phyloP scores from a whole-genome alignment of 139 green algal genomes.

The Deuterostichococcus epilithicus region DNA sequence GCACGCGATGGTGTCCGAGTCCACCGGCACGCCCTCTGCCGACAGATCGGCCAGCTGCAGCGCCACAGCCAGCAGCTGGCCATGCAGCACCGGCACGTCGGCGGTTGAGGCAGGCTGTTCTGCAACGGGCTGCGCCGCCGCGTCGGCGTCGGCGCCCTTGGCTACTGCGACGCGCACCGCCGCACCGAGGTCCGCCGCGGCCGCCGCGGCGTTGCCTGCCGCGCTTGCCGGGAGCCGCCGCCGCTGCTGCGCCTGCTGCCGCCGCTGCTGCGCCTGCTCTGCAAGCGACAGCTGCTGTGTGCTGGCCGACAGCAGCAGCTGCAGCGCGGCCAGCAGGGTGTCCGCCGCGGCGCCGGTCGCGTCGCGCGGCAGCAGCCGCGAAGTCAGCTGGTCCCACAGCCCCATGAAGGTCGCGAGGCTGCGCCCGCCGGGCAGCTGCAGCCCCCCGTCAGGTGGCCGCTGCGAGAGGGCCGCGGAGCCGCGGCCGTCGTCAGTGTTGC shows the following conservation, averaged over 20 bases:
- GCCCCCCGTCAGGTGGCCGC: too few relatives aligned
- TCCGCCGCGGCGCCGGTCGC: not conserved
- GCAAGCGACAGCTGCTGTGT: not conserved
- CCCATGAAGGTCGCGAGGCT: not conserved
- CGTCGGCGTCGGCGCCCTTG: too few relatives aligned
- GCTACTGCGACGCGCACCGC: not conserved
- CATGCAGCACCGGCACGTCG: not conserved
- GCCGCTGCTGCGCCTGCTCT: not conserved
- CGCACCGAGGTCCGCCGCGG: not conserved
- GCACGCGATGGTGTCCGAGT: conserved; percentile 77
- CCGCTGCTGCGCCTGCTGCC: conserved; percentile 3
- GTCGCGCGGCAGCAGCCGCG: not conserved
- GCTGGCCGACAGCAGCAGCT: not conserved
- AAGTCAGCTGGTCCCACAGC: not conserved
- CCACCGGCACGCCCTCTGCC: conserved; percentile 61
- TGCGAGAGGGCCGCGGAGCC: too few relatives aligned
- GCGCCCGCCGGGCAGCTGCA: not conserved
- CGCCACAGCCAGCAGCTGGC: conserved; percentile 46
- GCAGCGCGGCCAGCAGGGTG: not conserved
- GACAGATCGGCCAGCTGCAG: conserved; percentile 64
- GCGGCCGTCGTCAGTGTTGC: too few relatives aligned
- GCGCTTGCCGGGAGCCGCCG: conserved; percentile 6
- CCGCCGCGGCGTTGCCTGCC: not conserved
- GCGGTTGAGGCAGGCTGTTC: too few relatives aligned
- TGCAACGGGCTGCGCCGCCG: too few relatives aligned